phyloP scores from a whole-genome alignment of 176 grass and related monocot species.

The Elymus sibiricus region DNA sequence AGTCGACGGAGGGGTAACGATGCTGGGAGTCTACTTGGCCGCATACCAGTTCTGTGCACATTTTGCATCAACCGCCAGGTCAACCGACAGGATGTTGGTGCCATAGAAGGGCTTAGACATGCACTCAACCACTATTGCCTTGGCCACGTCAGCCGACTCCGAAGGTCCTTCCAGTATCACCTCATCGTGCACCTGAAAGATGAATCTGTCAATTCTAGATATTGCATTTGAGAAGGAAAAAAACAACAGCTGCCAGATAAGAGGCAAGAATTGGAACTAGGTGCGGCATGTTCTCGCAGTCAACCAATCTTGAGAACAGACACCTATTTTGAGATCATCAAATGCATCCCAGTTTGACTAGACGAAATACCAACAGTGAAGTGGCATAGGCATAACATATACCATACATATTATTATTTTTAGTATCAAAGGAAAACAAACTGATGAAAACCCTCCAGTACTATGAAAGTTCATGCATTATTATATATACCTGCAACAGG shows the following conservation, averaged over 20 bases:
- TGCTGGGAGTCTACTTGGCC: constrained; percentile 50
- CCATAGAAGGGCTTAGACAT: constrained; percentile 94
- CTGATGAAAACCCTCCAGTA: not conserved
- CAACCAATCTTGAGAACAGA: not conserved
- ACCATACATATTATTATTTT: not conserved
- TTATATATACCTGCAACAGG: constrained; percentile 70
- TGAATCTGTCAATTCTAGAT: constrained; percentile 6
- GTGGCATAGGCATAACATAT: not conserved
- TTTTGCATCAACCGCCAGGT: constrained; percentile 91
- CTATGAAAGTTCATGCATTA: not conserved
- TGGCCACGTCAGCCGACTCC: constrained; percentile 86
- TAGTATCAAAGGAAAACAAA: not conserved
- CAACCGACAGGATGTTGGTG: constrained; percentile 73
- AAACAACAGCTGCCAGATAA: not conserved
- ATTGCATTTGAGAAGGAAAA: not conserved
- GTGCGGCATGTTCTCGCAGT: not conserved
- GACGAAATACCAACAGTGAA: not conserved
- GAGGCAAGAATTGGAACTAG: not conserved
- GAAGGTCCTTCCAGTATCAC: constrained; percentile 94
- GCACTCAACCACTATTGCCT: constrained; percentile 83
- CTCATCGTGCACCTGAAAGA: constrained; percentile 94
- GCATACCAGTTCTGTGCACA: constrained; percentile 92
- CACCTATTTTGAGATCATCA: not conserved
- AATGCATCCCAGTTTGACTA: not conserved
- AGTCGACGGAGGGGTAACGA: not conserved